These are phyloP conservation scores for Paralagenidium karlingii DNA, from an alignment of 352 stramenopile species.

Conservation along the genomic window DNA sequence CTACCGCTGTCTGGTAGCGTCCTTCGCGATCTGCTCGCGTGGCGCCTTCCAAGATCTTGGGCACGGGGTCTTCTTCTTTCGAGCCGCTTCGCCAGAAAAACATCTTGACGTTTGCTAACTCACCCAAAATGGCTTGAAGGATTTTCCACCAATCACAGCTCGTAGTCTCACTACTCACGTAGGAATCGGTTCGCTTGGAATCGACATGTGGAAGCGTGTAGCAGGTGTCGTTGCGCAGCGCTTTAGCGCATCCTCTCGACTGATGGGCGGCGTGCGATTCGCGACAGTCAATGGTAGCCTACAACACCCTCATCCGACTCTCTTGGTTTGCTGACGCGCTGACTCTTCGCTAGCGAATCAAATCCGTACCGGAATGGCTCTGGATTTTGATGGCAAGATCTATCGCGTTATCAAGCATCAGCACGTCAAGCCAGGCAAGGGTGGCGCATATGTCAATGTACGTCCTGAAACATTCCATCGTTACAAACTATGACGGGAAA, in stretches of 20 bases:
- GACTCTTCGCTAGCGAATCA: constrained; percentile 48
- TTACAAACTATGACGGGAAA: not conserved
- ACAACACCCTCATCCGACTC: not conserved
- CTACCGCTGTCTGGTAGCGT: constrained; percentile 32
- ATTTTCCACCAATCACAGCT: too few species aligned
- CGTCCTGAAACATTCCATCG: not conserved
- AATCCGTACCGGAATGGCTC: constrained; percentile 63
- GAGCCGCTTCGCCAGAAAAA: constrained; percentile 23
- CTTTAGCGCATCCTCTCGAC: too few species aligned
- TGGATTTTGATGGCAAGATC: constrained; percentile 74
- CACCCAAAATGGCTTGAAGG: too few species aligned
- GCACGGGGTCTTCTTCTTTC: constrained; percentile 22
- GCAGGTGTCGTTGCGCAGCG: too few species aligned
- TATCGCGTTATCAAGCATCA: constrained; percentile 78
- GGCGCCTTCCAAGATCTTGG: constrained; percentile 32
- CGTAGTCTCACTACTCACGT: too few species aligned
- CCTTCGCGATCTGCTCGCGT: constrained; percentile 35
- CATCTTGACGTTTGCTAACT: too few species aligned
- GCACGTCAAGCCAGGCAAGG: constrained; percentile 77
- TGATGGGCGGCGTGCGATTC: too few species aligned
- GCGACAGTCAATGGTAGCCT: constrained; percentile 61
- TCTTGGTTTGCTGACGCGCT: not conserved
- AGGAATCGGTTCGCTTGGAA: too few species aligned
- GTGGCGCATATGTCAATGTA: constrained; percentile 68
- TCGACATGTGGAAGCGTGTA: too few species aligned